Conservation (phyloP, 768 basidiomycete species). For the Mycena kentingensis region DNA sequence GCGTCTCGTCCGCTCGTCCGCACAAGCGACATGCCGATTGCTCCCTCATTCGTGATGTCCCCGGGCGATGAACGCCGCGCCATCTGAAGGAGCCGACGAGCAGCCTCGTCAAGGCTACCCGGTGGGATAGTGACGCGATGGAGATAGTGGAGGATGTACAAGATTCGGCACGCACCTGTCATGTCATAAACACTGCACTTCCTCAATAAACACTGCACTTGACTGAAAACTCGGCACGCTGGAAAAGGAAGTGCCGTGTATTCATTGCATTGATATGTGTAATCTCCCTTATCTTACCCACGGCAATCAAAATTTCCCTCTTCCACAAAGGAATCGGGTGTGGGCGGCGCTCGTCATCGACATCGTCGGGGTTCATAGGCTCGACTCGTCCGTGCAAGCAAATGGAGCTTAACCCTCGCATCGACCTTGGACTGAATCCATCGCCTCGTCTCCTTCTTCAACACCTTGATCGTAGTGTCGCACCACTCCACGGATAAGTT, state of each 20-base stretch:
- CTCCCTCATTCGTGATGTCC: neutral
- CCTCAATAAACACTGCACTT: no score
- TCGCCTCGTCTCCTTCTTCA: neutral
- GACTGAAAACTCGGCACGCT: no score
- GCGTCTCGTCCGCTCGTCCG: neutral
- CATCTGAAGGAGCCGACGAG: neutral
- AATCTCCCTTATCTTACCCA: no score
- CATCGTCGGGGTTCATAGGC: neutral
- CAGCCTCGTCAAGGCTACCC: neutral
- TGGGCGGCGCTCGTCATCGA: no score
- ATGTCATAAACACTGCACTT: no score
- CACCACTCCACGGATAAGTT: neutral
- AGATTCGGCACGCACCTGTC: no score
- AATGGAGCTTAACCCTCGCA: neutral
- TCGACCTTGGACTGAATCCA: neutral
- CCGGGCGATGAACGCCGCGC: neutral
- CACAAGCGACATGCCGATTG: neutral
- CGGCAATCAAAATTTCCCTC: no score
- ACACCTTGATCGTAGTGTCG: neutral
- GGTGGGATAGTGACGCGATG: neutral
- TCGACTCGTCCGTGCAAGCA: neutral
- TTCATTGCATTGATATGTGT: no score
- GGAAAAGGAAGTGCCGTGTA: no score
- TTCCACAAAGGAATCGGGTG: neutral
- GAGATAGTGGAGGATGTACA: constrained; percentile 3